Percentiles rank a stretch among this genome's conserved stretches.
Conservation (phyloP, 2,329 filamentous ascomycete species). For the Aspergillus persii region DNA sequence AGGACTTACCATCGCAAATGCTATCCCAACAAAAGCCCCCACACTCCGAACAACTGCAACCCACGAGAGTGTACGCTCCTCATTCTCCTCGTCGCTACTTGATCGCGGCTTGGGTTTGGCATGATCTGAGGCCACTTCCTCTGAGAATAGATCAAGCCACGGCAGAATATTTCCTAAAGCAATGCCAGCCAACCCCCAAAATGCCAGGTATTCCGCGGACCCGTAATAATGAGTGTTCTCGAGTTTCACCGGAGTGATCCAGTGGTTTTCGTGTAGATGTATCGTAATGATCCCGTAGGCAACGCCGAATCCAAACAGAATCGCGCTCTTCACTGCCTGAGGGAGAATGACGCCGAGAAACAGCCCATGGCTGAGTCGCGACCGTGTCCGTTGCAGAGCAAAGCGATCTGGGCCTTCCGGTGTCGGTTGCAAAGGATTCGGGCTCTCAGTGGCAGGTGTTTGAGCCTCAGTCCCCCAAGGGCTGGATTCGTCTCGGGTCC, state of each 20-base stretch:
- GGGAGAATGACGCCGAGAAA: conserved; percentile 51
- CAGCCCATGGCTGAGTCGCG: conserved; percentile 37
- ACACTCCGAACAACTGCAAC: conserved; percentile 67
- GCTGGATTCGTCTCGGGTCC: conserved; percentile 59
- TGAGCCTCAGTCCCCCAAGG: conserved; percentile 78
- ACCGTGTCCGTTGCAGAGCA: conserved; percentile 32
- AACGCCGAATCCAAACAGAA: conserved; percentile 77
- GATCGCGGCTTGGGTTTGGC: conserved; percentile 22
- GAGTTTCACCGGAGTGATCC: conserved; percentile 61
- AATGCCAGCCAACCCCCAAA: conserved; percentile 81
- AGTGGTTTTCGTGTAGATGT: conserved; percentile 69
- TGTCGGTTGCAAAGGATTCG: conserved; percentile 44
- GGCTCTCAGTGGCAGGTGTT: conserved; percentile 56
- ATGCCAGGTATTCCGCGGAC: conserved; percentile 66
- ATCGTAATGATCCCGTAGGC: conserved; percentile 80
- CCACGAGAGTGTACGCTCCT: conserved; percentile 55
- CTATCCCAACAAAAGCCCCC: conserved; percentile 70
- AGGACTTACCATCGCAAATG: conserved; percentile 74
- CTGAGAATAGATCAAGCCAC: conserved; percentile 77
- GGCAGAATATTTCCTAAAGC: conserved; percentile 76
- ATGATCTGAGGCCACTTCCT: conserved; percentile 48
- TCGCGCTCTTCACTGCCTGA: conserved; percentile 55
- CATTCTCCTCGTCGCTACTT: conserved; percentile 30
- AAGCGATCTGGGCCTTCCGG: conserved; percentile 24
- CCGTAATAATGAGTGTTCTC: conserved; percentile 52